Conservation (phyloP, 2,329 filamentous ascomycete species). For the Colletotrichum gloeosporioides region DNA sequence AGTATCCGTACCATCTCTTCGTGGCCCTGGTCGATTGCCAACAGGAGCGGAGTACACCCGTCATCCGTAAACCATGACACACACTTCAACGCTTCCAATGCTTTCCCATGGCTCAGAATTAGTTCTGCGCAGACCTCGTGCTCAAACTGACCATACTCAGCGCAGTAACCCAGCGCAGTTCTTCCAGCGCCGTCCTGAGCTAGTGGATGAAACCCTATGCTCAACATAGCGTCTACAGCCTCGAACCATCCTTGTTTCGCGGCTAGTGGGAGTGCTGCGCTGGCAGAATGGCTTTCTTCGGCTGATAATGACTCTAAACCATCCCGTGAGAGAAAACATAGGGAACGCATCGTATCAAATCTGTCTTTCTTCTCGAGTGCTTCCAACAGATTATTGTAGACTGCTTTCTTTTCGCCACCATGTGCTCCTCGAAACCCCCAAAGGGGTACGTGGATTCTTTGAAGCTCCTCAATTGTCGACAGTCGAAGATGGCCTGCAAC, state of each 20-base stretch:
- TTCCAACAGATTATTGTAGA: no score
- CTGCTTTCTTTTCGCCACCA: no score
- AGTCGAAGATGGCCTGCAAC: no score
- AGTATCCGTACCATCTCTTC: neutral
- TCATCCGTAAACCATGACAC: neutral
- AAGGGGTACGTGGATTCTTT: no score
- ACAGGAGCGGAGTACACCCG: neutral
- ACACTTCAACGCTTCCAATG: neutral
- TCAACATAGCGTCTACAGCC: neutral
- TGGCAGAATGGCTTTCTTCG: rapidly evolving
- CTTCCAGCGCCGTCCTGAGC: neutral
- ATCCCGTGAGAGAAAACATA: neutral
- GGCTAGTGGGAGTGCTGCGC: neutral
- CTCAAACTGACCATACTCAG: neutral
- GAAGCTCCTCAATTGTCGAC: no score
- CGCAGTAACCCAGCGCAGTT: neutral
- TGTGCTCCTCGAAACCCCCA: no score
- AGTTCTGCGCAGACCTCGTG: neutral
- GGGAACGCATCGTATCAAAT: rapidly evolving
- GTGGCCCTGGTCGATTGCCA: neutral
- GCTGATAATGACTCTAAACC: neutral
- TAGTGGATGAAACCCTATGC: neutral
- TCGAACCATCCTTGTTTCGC: neutral
- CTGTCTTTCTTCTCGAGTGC: neutral
- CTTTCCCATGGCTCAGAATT: neutral